Evolutionary conservation across 257 asterid genomes (phyloP).

Genomic region (Przewalskia tangutica): DNA sequence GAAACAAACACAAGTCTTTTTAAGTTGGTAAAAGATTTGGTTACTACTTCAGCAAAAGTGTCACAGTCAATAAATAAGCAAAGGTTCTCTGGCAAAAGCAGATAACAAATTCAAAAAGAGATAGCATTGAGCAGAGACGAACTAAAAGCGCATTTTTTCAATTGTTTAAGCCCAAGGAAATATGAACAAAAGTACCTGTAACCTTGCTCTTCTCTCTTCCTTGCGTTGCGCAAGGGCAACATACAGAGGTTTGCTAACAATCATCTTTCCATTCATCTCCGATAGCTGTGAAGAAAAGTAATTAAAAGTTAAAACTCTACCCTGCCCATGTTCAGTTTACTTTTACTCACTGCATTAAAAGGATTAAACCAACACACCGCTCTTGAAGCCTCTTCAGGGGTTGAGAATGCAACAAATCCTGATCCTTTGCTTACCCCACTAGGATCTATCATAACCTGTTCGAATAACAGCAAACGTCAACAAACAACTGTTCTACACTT

Average conservation of each 20-base stretch:
- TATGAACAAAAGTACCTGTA: slow-evolving; percentile 46
- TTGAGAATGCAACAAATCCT: slow-evolving; percentile 92
- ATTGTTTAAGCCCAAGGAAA: background rate
- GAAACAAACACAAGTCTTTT: background rate
- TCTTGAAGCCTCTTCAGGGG: slow-evolving; percentile 81
- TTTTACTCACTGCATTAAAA: background rate
- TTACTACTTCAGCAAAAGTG: background rate
- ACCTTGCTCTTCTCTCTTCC: slow-evolving; percentile 83
- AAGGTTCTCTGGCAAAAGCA: background rate
- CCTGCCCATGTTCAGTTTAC: background rate
- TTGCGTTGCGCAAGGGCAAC: slow-evolving; percentile 94
- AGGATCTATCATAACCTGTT: slow-evolving; percentile 85
- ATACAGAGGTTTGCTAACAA: slow-evolving; percentile 70
- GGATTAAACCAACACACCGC: slow-evolving; percentile 43
- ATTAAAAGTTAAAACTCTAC: background rate
- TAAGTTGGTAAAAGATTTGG: background rate
- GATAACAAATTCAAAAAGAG: background rate
- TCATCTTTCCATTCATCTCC: slow-evolving; percentile 89
- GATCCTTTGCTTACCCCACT: slow-evolving; percentile 87
- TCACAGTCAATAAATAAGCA: background rate
- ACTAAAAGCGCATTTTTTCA: background rate
- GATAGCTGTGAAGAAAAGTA: slow-evolving; percentile 33
- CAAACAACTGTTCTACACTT: background rate
- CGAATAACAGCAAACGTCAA: background rate
- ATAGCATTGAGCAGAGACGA: background rate